Base-by-base conservation (phyloP, 495 filamentous ascomycete genomes). In the Penicillium bialowiezense region DNA sequence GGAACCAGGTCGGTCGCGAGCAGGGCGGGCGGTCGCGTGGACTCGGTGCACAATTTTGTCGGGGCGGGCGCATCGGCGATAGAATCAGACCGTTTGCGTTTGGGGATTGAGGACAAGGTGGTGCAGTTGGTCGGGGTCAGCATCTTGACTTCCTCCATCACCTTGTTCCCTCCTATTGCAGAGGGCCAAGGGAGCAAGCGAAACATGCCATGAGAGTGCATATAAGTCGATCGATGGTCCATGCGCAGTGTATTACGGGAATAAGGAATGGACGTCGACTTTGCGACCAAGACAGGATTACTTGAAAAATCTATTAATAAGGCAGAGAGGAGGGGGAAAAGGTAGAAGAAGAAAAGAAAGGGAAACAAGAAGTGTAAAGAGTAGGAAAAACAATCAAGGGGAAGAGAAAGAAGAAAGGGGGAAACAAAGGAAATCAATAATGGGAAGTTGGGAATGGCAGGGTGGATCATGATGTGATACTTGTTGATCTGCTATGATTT, bases 131-230 rank as follows among this genome's bases (percentile, higher is more conserved):
- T 63, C 32, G 62, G 52, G 29, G 69, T 62, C 43, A 78, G 62
- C 68, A 71, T 72, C 55, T 71, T 75, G 54, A 70, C 59, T 51
- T 76, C 68, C 48, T 76, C 77, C 57, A 73, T 66, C 52, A 74
- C 66, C 60, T 77, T 79, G 55, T 81, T 75, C 56, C 70, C 76
- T 70, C 76, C 72, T 55, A 77, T 73, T 60, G 75, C 66, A 55
- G 77, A 72, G 57, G 73, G 71, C 79, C 78, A 82, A 54, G 79
- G 71, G 28, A 77, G 63, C 51, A 78, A 64, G 42, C 75, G 70
- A 67, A 79, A 81, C 80, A 84, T 82, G 77, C 77, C 75, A 79
- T 76, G 71, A 65, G 72, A 76, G 47, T 54, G 31, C 32, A 56
- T 41, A 44, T 47, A 50, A 43, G 19, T 29, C 49, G 54, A 49